These are phyloP conservation scores for Hymenoscyphus fraxineus DNA, from an alignment of 2,329 filamentous ascomycete species.

Conservation along the genomic window DNA sequence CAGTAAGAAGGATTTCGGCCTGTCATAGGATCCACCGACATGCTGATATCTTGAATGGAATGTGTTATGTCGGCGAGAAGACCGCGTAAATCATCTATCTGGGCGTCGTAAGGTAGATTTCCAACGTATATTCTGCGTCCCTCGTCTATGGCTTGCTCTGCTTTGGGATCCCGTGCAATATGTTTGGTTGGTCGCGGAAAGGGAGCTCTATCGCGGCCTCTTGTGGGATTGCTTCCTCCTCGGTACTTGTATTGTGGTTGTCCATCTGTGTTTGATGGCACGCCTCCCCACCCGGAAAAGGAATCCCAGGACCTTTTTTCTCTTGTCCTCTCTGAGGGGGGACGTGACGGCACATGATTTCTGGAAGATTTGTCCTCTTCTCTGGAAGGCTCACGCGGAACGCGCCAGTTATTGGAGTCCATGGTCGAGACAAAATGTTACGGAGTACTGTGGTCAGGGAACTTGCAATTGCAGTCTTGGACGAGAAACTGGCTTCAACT, in stretches of 20 bases:
- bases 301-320: not conserved
- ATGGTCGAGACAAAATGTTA: conserved; percentile 10
- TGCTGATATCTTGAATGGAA: conserved; percentile 56
- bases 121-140: conserved; percentile 47
- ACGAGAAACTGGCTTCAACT: not conserved
- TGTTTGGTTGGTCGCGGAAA: not conserved
- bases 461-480: no score
- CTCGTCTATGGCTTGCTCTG: conserved; percentile 26
- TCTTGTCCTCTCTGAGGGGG: not conserved
- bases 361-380: not conserved
- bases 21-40: conserved; percentile 65
- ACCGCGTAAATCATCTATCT: conserved; percentile 45
- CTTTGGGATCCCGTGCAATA: conserved; percentile 1
- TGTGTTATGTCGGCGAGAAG: conserved; percentile 42
- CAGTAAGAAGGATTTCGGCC: conserved; percentile 70
- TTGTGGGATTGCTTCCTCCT: conserved; percentile 7
- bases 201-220: conserved; percentile 2
- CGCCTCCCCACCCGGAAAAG: conserved; percentile 6
- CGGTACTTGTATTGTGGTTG: not conserved
- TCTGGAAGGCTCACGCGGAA: conserved; percentile 19
- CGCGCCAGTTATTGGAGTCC: conserved; percentile 30
- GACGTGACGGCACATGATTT: not conserved
- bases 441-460: not conserved
- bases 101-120: conserved; percentile 53
- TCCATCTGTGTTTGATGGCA: not conserved